Percentiles rank a stretch among this genome's conserved stretches.
Conservation (phyloP, 2,329 filamentous ascomycete genomes). For the Claviceps pazoutovae region DNA sequence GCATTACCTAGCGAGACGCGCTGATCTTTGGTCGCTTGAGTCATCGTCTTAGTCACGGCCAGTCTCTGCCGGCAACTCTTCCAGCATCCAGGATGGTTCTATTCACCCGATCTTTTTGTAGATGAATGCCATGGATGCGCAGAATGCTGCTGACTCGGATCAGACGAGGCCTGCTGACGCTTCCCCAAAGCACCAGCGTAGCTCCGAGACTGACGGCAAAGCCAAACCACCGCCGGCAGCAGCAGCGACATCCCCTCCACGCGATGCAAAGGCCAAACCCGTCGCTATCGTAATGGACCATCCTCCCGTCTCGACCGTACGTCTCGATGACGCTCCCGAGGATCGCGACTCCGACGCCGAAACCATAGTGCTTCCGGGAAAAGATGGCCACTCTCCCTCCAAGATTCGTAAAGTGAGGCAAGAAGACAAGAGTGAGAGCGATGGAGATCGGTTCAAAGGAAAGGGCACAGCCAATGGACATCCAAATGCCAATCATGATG, state of each 20-base stretch:
- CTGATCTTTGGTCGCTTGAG: neutral
- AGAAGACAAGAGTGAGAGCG: constrained; percentile 47
- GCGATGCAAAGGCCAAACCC: constrained; percentile 5
- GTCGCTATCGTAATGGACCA: neutral
- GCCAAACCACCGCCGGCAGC: constrained; percentile 5
- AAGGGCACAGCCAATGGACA: constrained; percentile 15
- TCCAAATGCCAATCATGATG: constrained; percentile 19
- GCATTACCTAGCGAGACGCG: neutral
- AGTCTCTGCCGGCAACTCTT: constrained; percentile 5
- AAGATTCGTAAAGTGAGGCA: constrained; percentile 52
- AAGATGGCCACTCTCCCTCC: constrained; percentile 49
- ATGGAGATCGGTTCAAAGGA: constrained; percentile 26
- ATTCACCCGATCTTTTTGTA: constrained; percentile 32
- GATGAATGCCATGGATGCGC: constrained; percentile 56
- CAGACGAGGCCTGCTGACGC: constrained; percentile 43
- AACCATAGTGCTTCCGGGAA: constrained; percentile 54
- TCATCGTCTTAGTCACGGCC: constrained; percentile 5
- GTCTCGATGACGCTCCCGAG: constrained; percentile 24
- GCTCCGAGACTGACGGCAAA: constrained; percentile 12
- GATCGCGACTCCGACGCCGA: constrained; percentile 59
- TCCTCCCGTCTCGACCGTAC: constrained; percentile 5
- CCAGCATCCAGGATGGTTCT: constrained; percentile 43
- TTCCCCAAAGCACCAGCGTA: constrained; percentile 32
- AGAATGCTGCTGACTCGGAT: constrained; percentile 51
- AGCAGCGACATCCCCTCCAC: constrained; percentile 8